phyloP scores from a whole-genome alignment of 108 stramenopile genomes.

The Epithemia pelagica region DNA sequence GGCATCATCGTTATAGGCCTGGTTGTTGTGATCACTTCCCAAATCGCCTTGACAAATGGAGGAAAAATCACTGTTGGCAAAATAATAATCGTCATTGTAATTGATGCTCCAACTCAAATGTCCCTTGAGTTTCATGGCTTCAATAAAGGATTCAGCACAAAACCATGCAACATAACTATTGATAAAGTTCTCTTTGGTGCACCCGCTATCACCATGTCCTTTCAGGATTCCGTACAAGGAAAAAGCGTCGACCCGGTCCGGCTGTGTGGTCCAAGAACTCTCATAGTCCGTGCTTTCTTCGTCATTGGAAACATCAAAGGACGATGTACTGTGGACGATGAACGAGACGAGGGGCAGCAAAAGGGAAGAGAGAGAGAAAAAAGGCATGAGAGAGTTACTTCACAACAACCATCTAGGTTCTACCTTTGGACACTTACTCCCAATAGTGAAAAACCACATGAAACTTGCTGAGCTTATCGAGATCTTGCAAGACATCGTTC shows the following conservation, averaged over 20 bases:
- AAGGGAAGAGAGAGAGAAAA: not conserved
- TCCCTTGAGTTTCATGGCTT: constrained; percentile 1
- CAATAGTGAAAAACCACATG: constrained; percentile 41
- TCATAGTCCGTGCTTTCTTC: constrained; percentile 23
- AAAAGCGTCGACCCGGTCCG: constrained; percentile 51
- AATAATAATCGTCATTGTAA: not conserved
- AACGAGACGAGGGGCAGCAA: too few relatives aligned
- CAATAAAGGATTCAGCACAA: constrained; percentile 16
- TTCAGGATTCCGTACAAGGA: constrained; percentile 41
- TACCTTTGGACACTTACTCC: constrained; percentile 28
- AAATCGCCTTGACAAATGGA: not conserved
- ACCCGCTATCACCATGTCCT: constrained; percentile 10
- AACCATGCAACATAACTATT: constrained; percentile 30
- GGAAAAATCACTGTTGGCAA: not conserved
- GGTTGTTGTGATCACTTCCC: not conserved
- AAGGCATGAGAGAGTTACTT: too few relatives aligned
- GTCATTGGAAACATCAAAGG: constrained; percentile 1
- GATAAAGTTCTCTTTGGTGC: constrained; percentile 23
- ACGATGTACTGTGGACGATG: constrained; percentile 2
- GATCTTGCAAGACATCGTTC: constrained; percentile 42
- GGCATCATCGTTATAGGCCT: not conserved
- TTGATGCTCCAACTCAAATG: constrained; percentile 20
- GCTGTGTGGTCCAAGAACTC: constrained; percentile 49
- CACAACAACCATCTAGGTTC: too few relatives aligned
- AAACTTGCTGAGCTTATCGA: constrained; percentile 29